These are phyloP conservation scores for Ceratocystis cacaofunesta DNA, from an alignment of 2,329 filamentous ascomycete species.

Conservation along the genomic window DNA sequence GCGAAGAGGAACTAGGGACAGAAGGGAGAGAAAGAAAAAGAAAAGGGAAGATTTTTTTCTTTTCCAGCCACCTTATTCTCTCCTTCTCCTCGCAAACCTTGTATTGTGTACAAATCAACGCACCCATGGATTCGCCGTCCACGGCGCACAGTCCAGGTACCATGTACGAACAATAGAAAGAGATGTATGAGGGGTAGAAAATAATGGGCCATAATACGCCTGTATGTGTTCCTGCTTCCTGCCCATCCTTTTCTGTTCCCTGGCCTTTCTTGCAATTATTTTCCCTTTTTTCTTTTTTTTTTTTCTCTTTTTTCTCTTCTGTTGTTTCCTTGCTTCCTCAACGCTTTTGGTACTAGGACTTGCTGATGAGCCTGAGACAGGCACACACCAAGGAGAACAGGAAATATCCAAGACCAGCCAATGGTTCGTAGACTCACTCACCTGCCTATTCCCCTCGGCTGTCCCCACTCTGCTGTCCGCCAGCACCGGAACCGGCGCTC, in stretches of 20 bases:
- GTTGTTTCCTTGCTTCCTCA: not conserved
- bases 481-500: not conserved
- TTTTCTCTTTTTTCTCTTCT: not conserved
- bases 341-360: not conserved
- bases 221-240: no score
- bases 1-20: not conserved
- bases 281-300: not conserved
- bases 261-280: no score
- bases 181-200: not conserved
- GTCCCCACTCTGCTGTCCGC: not conserved
- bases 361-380: no score
- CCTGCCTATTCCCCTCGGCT: not conserved
- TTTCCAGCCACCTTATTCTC: not conserved
- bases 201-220: not conserved
- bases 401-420: not conserved
- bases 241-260: no score
- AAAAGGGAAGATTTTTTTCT: not conserved
- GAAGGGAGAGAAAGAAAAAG: not conserved
- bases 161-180: not conserved
- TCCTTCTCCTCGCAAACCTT: not conserved
- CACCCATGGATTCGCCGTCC: not conserved
- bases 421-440: not conserved
- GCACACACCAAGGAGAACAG: not conserved
- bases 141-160: not conserved
- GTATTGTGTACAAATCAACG: not conserved